phyloP scores from a whole-genome alignment of 495 filamentous ascomycete species.

The Aspergillus saccharolyticus region DNA sequence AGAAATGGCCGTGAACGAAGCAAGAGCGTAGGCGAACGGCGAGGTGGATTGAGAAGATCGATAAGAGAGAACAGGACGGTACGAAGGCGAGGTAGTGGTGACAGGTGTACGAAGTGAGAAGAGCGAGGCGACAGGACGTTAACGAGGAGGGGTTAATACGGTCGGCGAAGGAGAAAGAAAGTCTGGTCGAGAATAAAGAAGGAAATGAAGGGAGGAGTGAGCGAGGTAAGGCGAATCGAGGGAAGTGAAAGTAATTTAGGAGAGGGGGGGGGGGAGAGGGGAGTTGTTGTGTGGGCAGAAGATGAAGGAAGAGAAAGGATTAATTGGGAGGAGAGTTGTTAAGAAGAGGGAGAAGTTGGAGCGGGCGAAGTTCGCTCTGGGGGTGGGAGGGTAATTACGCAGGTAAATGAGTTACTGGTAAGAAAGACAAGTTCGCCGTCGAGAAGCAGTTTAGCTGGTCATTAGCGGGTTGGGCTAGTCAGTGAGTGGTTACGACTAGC shows the following conservation, averaged over 20 bases:
- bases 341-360: conserved; percentile 13
- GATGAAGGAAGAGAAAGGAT: conserved; percentile 10
- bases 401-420: background rate
- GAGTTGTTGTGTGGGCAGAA: too few relatives aligned
- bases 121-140: conserved; percentile 3
- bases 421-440: background rate
- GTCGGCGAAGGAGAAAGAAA: conserved; percentile 8
- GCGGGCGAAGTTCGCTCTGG: background rate
- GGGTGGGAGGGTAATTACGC: conserved; percentile 1
- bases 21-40: background rate
- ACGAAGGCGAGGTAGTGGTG: conserved; percentile 5
- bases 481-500: background rate
- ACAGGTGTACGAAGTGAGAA: background rate
- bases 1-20: background rate
- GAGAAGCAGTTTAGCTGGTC: background rate
- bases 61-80: background rate
- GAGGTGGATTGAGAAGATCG: too few relatives aligned
- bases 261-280: too few relatives aligned
- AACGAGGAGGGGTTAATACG: conserved; percentile 15
- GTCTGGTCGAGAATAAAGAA: conserved; percentile 6
- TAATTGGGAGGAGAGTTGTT: conserved; percentile 17
- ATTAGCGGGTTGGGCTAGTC: background rate
- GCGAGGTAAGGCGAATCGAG: conserved; percentile 9
- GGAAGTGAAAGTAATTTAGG: conserved; percentile 18
- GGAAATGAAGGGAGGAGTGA: conserved; percentile 7